Base-by-base conservation (phyloP, 495 filamentous ascomycete genomes). In the Penicillium canariense region DNA sequence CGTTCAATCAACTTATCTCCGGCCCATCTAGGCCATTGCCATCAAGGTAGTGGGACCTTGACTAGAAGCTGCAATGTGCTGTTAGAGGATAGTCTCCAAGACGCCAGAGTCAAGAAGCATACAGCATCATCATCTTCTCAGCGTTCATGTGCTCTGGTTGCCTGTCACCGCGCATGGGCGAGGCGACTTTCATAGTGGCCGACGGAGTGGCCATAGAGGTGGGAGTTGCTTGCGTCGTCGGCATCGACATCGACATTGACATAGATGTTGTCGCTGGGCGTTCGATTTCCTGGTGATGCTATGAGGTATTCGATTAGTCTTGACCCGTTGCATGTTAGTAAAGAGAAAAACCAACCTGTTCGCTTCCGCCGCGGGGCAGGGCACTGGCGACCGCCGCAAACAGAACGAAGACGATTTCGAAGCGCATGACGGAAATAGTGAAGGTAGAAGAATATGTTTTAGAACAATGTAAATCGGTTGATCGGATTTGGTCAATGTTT, bases 161-260 rank as follows among this genome's bases (percentile, higher is more conserved):
- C 28, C 43, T 53, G 8, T 40, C 40, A 30, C 40, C 28, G 3
- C 30, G 27, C 57, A 51, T 55, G 14, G 32, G 45, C 23, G 34
- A 47, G 20, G 54, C 39, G 11, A 44, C 45, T 23, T 28, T 26
- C 32, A 45, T 30, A 14, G 50, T 51, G 40, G 43, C 17, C 12
- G 58, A 30, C 2, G 50, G 55, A 38, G 42, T 51, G 15, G 47
- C 25, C 7, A 32, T 12, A 15, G 50, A n/a, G 8, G 34, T 54
- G 17, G 47, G n/a, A 12, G 40, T 52, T 1, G 46, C 30, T 1
- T 47, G 43, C 48, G 58, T 61, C 47, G 48, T 58, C 7, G 59
- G 46, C 51, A 51, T 54, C 9, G 38, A 23, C 38, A 23, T 40
- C 3, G 38, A 40, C 9, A 48, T 60, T 32, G 50, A 47, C 46